Conservation (phyloP, 345 rosid genomes). For the Murraya koenigii region DNA sequence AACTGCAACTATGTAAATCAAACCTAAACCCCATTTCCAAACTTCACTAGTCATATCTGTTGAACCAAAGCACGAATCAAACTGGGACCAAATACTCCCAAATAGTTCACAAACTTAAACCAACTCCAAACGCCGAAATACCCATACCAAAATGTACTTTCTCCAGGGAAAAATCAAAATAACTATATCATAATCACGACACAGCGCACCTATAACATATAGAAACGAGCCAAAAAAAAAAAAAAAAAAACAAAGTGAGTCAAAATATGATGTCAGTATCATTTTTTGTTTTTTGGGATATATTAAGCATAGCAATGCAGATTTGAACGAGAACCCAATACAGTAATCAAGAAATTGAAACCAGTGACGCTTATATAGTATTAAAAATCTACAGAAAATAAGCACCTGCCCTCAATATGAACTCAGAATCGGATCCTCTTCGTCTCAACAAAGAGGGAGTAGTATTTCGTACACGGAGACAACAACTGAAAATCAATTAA, state of each 20-base stretch:
- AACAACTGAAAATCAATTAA: not conserved
- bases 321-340: constrained; percentile 3
- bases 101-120: constrained; percentile 16
- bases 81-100: not conserved
- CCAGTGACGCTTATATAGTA: not conserved
- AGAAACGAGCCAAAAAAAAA: not conserved
- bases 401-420: constrained; percentile 2
- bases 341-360: constrained; percentile 2
- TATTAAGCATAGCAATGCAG: not conserved
- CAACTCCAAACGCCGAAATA: constrained; percentile 6
- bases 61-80: constrained; percentile 17
- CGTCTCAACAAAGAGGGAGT: not conserved
- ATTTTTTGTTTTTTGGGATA: not conserved
- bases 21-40: constrained; percentile 81
- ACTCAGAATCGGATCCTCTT: not conserved
- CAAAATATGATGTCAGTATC: not conserved
- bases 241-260: not conserved
- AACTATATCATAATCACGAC: constrained; percentile 2
- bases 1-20: constrained; percentile 73
- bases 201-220: not conserved
- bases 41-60: constrained; percentile 46
- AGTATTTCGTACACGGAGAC: not conserved
- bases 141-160: not conserved
- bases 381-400: not conserved
- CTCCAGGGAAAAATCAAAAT: constrained; percentile 2